Evolutionary conservation across 1,139 yeast genomes (phyloP).

Genomic region (Kazachstania sp.): DNA sequence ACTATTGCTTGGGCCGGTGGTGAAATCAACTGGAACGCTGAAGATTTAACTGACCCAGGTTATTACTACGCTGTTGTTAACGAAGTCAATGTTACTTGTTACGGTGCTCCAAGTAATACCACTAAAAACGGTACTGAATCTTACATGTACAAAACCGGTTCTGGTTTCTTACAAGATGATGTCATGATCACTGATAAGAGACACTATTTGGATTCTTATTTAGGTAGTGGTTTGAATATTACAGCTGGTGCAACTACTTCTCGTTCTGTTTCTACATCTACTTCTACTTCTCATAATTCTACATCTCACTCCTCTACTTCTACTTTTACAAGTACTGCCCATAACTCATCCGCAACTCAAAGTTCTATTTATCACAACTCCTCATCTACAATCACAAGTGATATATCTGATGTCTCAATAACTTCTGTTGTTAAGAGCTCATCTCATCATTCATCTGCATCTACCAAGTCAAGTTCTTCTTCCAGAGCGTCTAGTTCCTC

Average conservation of each 20-base stretch:
- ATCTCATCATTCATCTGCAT: not conserved
- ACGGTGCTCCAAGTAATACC: conserved; percentile 55
- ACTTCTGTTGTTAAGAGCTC: not conserved
- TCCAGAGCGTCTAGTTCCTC: not conserved
- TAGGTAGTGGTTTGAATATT: conserved; percentile 61
- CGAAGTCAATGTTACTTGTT: conserved; percentile 53
- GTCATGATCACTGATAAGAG: conserved; percentile 52
- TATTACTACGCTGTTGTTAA: conserved; percentile 64
- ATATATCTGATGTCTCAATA: not conserved
- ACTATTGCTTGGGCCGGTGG: conserved; percentile 96
- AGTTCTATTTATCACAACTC: not conserved
- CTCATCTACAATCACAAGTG: conserved; percentile 8
- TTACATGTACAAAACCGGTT: conserved; percentile 46
- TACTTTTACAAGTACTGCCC: conserved; percentile 7
- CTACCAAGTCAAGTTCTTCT: not conserved
- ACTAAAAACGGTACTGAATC: conserved; percentile 43
- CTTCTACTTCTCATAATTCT: conserved; percentile 9
- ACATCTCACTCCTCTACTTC: conserved; percentile 17
- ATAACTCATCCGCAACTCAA: not conserved
- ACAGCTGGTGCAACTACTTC: conserved; percentile 24
- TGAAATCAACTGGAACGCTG: conserved; percentile 68
- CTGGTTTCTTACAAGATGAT: conserved; percentile 38
- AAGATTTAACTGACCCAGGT: conserved; percentile 64
- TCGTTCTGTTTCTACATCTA: conserved; percentile 4
- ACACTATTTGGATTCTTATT: conserved; percentile 50